phyloP scores from a whole-genome alignment of 2,329 filamentous ascomycete genomes.

The Aspergillus clavatus region DNA sequence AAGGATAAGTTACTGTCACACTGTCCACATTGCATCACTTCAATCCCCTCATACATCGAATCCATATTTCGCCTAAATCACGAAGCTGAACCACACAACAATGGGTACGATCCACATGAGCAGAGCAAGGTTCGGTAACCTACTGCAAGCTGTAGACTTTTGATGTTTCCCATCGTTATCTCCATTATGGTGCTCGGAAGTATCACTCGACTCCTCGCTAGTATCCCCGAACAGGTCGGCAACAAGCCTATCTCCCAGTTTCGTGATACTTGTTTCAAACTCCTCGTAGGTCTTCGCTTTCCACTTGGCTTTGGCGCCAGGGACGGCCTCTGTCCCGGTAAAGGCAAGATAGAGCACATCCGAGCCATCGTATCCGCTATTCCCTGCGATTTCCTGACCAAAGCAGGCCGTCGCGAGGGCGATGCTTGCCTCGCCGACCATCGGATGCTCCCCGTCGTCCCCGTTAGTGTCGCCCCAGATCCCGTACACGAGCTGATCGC shows the following conservation, averaged over 20 bases:
- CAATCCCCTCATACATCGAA: too few relatives aligned
- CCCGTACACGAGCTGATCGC: constrained; percentile 6
- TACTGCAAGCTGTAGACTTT: too few relatives aligned
- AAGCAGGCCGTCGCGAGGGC: constrained; percentile 9
- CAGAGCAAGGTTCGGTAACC: too few relatives aligned
- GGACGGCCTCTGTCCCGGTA: constrained; percentile 3
- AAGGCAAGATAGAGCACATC: constrained; percentile 12
- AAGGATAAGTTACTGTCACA: too few relatives aligned
- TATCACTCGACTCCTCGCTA: too few relatives aligned
- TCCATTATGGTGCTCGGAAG: too few relatives aligned
- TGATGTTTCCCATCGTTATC: too few relatives aligned
- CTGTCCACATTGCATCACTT: too few relatives aligned
- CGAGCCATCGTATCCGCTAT: constrained; percentile 1
- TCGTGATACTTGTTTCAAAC: constrained; percentile 4
- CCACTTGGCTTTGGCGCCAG: constrained; percentile 2
- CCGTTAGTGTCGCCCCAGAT: constrained; percentile 10
- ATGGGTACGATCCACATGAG: too few relatives aligned
- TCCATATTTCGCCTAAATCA: too few relatives aligned
- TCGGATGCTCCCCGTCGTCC: constrained; percentile 1
- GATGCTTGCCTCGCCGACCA: constrained; percentile 7
- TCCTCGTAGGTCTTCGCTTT: constrained; percentile 2
- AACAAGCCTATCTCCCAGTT: constrained; percentile 3
- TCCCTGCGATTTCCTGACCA: not conserved
- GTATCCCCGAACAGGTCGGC: not conserved
- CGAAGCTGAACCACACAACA: too few relatives aligned